A percentile compares a stretch with the other conserved stretches of the same genome.
phyloP scores from a whole-genome alignment of 140 eudicot species.

The Artemisia princeps region DNA sequence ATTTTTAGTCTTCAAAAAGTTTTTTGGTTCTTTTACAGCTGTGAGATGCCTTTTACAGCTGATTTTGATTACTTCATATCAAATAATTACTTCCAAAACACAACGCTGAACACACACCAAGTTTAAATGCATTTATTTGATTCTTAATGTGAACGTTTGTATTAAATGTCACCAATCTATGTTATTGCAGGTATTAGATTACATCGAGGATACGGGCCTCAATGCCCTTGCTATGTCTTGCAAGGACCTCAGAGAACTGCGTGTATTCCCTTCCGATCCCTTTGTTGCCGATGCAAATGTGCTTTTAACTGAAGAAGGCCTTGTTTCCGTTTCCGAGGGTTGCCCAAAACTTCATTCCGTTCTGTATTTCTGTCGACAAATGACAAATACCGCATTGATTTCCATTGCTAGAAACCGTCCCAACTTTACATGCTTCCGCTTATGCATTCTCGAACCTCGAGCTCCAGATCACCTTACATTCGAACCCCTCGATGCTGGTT shows the following conservation, averaged over 20 bases:
- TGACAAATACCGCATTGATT: conserved; percentile 71
- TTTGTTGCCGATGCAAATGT: conserved; percentile 68
- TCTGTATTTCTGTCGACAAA: conserved; percentile 83
- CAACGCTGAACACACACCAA: no score
- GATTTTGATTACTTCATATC: no score
- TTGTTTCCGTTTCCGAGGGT: conserved; percentile 73
- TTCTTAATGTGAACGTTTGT: not conserved
- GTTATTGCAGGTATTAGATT: conserved; percentile 71
- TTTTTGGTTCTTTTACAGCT: no score
- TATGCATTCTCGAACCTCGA: conserved; percentile 81
- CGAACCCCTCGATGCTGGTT: conserved; percentile 76
- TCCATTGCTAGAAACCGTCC: conserved; percentile 79
- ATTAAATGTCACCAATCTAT: not conserved
- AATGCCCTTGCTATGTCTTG: conserved; percentile 57
- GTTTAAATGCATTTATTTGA: no score
- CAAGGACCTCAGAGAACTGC: conserved; percentile 65
- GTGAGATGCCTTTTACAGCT: no score
- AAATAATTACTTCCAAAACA: no score
- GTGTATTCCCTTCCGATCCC: conserved; percentile 95
- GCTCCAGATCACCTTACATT: conserved; percentile 72
- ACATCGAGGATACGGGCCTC: conserved; percentile 85
- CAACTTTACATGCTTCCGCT: conserved; percentile 60
- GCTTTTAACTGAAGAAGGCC: conserved; percentile 78
- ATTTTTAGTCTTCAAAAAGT: no score
- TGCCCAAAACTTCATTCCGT: conserved; percentile 87